Base-by-base conservation (phyloP, 345 rosid genomes). In the Gynandropsis gynandra region DNA sequence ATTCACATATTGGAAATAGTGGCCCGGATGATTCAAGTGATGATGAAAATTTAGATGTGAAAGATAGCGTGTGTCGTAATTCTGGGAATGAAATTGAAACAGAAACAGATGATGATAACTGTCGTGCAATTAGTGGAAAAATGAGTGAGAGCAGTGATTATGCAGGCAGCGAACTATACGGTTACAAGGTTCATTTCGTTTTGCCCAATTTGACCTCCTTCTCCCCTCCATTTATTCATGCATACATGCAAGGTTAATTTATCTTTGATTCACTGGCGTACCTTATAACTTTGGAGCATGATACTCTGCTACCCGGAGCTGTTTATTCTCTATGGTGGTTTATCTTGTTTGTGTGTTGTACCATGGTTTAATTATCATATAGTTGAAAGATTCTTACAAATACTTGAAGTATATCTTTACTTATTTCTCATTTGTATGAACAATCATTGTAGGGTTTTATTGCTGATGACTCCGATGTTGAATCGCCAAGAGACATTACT, bases 21-120 rank as follows among this genome's bases (percentile, higher is more conserved):
- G 93, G 77, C 47, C 89, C 80, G 68, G 98, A 87, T 34, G 90
- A 85, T 59, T 92, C 98, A 46, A 70, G 82, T 50, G 96, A 92
- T 56, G 89, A 85, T 76, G 96, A 85, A 74, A 83, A 82, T 70
- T 47, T 61, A 48, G 83, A 82, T 66, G 29, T 65, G 20, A 87
- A 85, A 74, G 76, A 74, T 45, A 81, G 70, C 58, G 86, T 79
- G n/a, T 82, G 78, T 70, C 93, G 79, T 67, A 95, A 92, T 74
- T 83, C 80, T 11, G 95, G 80, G 75, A 81, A 85, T 76, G 98
- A 81, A 74, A 93, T 69, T 37, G 95, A 83, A 60, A 86, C 72
- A 20, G 90, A 76, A 69, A 72, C 86, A 32, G 96, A 87, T 61
- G 84, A 85, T 52, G 95, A 85, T 47, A 80, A 69, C 51, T 89